A percentile compares a stretch with the other conserved stretches of the same genome.
Evolutionary conservation across 2,329 filamentous ascomycete species (phyloP).

Genomic region (Didymella exigua): DNA sequence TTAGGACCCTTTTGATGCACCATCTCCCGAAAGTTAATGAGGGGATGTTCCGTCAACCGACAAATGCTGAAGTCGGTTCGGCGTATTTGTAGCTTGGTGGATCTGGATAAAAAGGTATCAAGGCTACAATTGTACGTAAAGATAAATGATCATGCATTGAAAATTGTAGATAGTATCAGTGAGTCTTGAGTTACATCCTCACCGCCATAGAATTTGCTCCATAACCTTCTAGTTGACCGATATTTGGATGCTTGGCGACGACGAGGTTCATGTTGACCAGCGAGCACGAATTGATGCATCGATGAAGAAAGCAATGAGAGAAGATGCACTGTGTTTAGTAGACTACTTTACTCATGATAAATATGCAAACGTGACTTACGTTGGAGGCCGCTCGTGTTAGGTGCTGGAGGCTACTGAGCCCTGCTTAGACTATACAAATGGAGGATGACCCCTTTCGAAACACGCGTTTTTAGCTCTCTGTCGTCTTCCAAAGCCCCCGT

Average conservation of each 20-base stretch:
- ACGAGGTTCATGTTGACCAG: background rate
- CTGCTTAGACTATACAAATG: background rate
- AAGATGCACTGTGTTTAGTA: background rate
- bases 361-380: background rate
- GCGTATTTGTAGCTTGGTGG: background rate
- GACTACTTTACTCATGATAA: background rate
- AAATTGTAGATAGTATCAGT: background rate
- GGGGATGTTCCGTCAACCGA: background rate
- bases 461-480: background rate
- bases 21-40: too few species aligned
- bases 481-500: background rate
- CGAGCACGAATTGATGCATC: background rate
- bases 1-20: too few species aligned
- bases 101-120: background rate
- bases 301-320: background rate
- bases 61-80: background rate
- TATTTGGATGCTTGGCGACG: background rate
- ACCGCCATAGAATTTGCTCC: background rate
- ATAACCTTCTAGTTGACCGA: background rate
- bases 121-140: background rate
- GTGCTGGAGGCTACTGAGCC: background rate
- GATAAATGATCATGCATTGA: background rate
- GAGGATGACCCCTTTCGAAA: background rate
- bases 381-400: slow-evolving; percentile 3
- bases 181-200: background rate